These are phyloP conservation scores for Dactylis glomerata DNA, from an alignment of 176 grass and related monocot genomes.

Conservation along the genomic window DNA sequence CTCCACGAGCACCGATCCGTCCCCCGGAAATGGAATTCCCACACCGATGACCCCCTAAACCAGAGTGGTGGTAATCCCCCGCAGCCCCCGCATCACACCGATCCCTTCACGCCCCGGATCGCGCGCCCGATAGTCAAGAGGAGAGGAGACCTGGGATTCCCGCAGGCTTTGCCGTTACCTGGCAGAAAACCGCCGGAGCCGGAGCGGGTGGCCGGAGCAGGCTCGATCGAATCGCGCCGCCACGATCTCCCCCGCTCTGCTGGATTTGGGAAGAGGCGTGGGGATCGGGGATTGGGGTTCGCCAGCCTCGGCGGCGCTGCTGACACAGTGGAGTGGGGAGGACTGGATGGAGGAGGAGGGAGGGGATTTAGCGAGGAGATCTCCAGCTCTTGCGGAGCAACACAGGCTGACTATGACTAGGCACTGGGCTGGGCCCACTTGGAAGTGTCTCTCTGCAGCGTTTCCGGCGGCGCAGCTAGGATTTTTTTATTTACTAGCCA, in stretches of 20 bases:
- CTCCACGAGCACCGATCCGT: neutral
- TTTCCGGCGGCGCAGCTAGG: too few species aligned
- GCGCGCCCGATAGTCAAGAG: neutral
- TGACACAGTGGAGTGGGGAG: neutral
- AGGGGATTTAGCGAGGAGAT: slow-evolving; percentile 6
- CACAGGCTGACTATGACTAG: neutral
- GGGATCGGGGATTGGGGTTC: neutral
- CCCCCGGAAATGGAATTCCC: neutral
- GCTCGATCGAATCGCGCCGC: neutral
- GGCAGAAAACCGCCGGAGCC: neutral
- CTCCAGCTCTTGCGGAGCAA: neutral
- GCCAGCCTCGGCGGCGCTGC: neutral
- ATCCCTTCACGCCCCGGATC: neutral
- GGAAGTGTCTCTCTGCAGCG: neutral
- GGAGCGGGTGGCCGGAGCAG: neutral
- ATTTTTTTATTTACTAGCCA: too few species aligned
- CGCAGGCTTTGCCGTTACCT: neutral
- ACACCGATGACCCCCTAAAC: neutral
- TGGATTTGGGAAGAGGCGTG: neutral
- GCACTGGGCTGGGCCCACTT: neutral
- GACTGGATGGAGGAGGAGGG: neutral
- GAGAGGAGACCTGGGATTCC: neutral
- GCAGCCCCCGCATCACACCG: neutral
- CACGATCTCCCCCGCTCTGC: neutral
- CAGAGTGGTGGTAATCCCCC: neutral